Evolutionary conservation across 495 filamentous ascomycete species (phyloP), one percentile per base, ranked within the genome.

Genomic region (Patellaria atrata): DNA sequence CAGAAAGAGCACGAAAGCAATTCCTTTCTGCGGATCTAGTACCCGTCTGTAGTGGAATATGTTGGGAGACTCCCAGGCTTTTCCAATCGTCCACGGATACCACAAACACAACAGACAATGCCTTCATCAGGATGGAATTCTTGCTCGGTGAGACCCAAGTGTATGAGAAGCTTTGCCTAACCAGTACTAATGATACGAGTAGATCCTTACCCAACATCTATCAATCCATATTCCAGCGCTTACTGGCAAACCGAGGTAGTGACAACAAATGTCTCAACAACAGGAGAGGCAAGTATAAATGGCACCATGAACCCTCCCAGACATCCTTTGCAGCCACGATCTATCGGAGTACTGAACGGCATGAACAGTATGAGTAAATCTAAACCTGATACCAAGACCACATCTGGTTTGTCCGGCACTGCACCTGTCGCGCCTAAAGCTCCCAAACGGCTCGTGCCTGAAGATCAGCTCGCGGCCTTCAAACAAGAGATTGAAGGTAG

Each of bases 161-260:
- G 21, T 12, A 10, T 30, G 11, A 11, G 9, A 12, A 5, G 8
- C 22, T 27, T 33, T 12, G 9, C 20, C 8, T 42, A 29, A 18
- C 12, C 5, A 1, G 5, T 22, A 27, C 38, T 44, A 38, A 46
- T 32, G 40, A 11, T 36, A 23, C 35, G 35, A 14, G 27, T 34
- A 50, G 65, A 71, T 25, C 43, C 41, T 1, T 45, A 54, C 6
- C 57, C 64, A 7, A 53, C 39, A 14, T 57, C 73, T 22, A 91
- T 99, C 47, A 74, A 99, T 40, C 89, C 89, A 0, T 92, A 84
- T 49, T 84, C 81, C 0, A 73, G 69, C 1, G 54, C 55, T 3
- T 94, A 96, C 59, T 96, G 89, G 89, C 64, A 61, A 11, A 42
- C 40, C 14, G 40, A 46, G 1, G 34, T 7, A 11, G 32, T 25